These are phyloP conservation scores for Bothriochloa decipiens DNA, from an alignment of 176 grass and related monocot genomes.

Conservation along the genomic window DNA sequence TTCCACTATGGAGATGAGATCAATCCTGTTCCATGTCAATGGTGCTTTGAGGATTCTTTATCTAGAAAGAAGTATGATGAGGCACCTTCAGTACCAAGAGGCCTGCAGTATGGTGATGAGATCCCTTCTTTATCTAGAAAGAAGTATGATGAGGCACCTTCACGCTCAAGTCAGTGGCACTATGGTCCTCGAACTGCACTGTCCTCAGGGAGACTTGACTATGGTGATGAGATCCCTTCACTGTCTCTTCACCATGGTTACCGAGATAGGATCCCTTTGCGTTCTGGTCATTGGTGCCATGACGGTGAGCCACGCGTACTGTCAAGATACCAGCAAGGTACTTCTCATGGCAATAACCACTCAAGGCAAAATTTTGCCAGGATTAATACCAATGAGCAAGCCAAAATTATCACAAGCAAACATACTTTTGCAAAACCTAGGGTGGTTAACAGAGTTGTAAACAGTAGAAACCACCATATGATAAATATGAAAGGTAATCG, in stretches of 20 bases:
- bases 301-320: conserved; percentile 12
- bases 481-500: conserved; percentile 42
- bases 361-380: conserved; percentile 20
- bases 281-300: conserved; percentile 41
- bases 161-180: conserved; percentile 7
- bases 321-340: conserved; percentile 28
- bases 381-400: conserved; percentile 35
- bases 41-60: conserved; percentile 40
- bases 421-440: conserved; percentile 32
- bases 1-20: background rate
- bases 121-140: conserved; percentile 44
- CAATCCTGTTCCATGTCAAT: conserved; percentile 34
- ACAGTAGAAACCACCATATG: conserved; percentile 27
- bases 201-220: conserved; percentile 39
- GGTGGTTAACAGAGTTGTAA: conserved; percentile 13
- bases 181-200: conserved; percentile 39
- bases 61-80: conserved; percentile 26
- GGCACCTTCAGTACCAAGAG: conserved; percentile 33
- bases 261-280: conserved; percentile 42
- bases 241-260: conserved; percentile 28
- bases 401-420: conserved; percentile 35
- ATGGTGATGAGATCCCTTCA: conserved; percentile 51
- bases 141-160: conserved; percentile 1
- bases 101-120: conserved; percentile 45
- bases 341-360: conserved; percentile 38